Evolutionary conservation across 75 land plant species (phyloP), one percentile per base, ranked within the genome.

Genomic region (Picea sitchensis): DNA sequence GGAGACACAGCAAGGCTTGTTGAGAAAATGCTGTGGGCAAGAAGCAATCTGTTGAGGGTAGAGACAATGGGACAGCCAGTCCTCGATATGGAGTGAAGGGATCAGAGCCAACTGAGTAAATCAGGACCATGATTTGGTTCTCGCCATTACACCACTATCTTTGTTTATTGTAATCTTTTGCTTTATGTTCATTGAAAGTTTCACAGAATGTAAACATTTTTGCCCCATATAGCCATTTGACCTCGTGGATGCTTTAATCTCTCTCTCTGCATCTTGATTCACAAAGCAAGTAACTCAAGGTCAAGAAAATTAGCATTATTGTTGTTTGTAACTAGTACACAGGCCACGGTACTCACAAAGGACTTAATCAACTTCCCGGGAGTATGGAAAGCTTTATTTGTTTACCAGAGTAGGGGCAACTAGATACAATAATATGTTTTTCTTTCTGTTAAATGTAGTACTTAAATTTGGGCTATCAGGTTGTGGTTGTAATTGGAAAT

Each of bases 401-500:
- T 38, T 71, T 41, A 18, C 41, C 15, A 67, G 20, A 67, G 71
- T 5, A 67, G 18, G 11, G 11, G 54, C 8, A 47, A 47, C 11
- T 47, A 47, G 11, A 47, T 8, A 67, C 14, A 65, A 20, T 36
- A 71, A 7, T 41, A 31, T 44, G 2, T 41, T 67, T 71, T 44
- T 54, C 73, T 18, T 71, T n/a, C 21, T 71, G 12, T 41, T 21
- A 71, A 36, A 18, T 71, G 54, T 17, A 11, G 54, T 44, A 71
- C 51, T 69, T 21, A 38, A 71, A 9, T 71, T 71, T 71, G 8
- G 54, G 54, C 8, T 8, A 47, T 47, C 84, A 95, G 96, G 88
- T 92, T 36, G 96, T 95, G 15, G 79, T 93, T 47, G 74, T 95
- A 26, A 94, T 95, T 71, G 98, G 96, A 23, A 86, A 82, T 84